phyloP scores from a whole-genome alignment of 2,329 filamentous ascomycete genomes.

The Diplocarpon mali region DNA sequence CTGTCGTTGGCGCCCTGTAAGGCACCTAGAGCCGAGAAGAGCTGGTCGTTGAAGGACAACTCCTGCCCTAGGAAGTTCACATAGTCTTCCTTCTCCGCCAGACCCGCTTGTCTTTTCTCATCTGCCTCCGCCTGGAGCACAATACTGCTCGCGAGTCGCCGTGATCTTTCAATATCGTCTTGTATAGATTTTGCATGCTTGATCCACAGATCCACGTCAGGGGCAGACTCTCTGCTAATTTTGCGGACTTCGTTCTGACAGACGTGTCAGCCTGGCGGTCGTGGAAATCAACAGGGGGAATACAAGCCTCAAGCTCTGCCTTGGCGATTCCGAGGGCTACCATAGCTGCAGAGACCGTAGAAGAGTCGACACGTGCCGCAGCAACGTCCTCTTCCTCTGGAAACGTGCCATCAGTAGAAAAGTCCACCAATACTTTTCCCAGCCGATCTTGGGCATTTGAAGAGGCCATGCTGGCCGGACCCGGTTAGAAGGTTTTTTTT shows the following conservation, averaged over 20 bases:
- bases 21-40: slow-evolving; percentile 38
- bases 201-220: slow-evolving; percentile 80
- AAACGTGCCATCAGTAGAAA: slow-evolving; percentile 39
- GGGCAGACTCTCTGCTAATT: slow-evolving; percentile 65
- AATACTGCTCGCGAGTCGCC: slow-evolving; percentile 70
- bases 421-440: slow-evolving; percentile 52
- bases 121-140: slow-evolving; percentile 63
- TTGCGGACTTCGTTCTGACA: slow-evolving; percentile 49
- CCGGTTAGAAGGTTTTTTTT: neutral
- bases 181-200: slow-evolving; percentile 73
- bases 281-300: neutral
- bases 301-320: slow-evolving; percentile 33
- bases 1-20: slow-evolving; percentile 49
- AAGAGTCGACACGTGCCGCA: slow-evolving; percentile 15
- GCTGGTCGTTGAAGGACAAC: slow-evolving; percentile 46
- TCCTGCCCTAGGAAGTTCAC: slow-evolving; percentile 47
- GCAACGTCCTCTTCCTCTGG: slow-evolving; percentile 36
- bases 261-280: slow-evolving; percentile 5
- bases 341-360: slow-evolving; percentile 33
- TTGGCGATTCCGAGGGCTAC: slow-evolving; percentile 33
- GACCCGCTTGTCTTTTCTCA: slow-evolving; percentile 31
- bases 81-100: slow-evolving; percentile 39
- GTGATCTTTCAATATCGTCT: slow-evolving; percentile 72
- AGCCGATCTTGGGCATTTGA: slow-evolving; percentile 24
- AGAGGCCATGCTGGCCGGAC: slow-evolving; percentile 18